These are phyloP conservation scores for Candida yuanshanica DNA, from an alignment of 805 yeast genomes.

Conservation along the genomic window DNA sequence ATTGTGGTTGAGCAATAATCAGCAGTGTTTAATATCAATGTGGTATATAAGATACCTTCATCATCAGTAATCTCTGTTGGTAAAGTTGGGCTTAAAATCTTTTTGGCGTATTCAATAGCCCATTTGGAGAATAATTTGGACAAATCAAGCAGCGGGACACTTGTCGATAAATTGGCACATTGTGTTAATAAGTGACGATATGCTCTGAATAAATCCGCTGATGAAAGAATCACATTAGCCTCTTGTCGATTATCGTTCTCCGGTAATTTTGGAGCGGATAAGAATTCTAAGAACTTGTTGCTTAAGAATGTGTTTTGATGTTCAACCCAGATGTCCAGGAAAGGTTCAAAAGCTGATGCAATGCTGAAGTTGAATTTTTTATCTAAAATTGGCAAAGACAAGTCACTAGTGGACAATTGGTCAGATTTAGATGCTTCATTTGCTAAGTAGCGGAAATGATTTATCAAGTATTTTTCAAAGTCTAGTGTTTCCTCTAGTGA, in stretches of 20 bases:
- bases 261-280: constrained; percentile 53
- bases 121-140: constrained; percentile 59
- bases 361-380: constrained; percentile 27
- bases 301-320: constrained; percentile 69
- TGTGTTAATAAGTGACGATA: constrained; percentile 72
- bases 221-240: constrained; percentile 72
- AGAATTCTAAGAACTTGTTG: constrained; percentile 57
- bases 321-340: constrained; percentile 76
- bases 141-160: constrained; percentile 37
- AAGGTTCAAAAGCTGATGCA: constrained; percentile 78
- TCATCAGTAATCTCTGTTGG: constrained; percentile 39
- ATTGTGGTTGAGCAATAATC: constrained; percentile 82
- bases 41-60: constrained; percentile 61
- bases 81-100: constrained; percentile 43
- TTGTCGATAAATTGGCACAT: constrained; percentile 48
- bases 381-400: background rate
- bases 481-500: constrained; percentile 75
- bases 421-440: constrained; percentile 25
- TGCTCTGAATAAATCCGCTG: constrained; percentile 78
- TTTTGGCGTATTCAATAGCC: constrained; percentile 51
- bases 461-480: constrained; percentile 70
- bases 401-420: constrained; percentile 6
- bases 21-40: constrained; percentile 78
- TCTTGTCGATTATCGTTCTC: constrained; percentile 40
- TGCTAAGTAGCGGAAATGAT: constrained; percentile 46